Evolutionary conservation across 2,329 filamentous ascomycete species (phyloP), one percentile per base, ranked within the genome.

Genomic region (Claviceps digitariae): DNA sequence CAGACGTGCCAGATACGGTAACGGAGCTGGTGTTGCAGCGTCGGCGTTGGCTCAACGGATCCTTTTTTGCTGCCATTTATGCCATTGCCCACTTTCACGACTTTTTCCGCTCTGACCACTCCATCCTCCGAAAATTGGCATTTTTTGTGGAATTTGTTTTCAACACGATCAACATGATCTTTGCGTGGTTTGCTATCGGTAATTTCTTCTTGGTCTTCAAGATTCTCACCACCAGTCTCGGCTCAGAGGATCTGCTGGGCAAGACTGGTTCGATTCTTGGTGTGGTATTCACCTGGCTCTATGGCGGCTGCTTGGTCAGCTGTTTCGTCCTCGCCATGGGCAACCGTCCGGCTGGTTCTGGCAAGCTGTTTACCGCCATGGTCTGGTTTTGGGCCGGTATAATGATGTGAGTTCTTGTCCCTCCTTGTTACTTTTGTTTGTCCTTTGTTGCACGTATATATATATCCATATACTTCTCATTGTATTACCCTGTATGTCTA

Each of bases 151-250:
- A 98, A 67, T 97, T 96, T 68, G 74, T 86, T 60, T 98, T 96
- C 73, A 90, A 96, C 69, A 93, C 89, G 1, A 78, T 91, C 69
- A 95, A 88, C 76, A 96, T 97, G 88, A 79, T 98, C 64, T 98
- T 97, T 67, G 90, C 93, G 52, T 98, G 93, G 93, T 97, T 98
- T 66, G 89, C 86, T 62, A 93, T 97, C 64, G 87, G 93, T 65
- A 98, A 98, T 73, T 98, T 98, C 78, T 98, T 97, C 79, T 74
- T 98, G 64, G 91, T 98, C 61, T 98, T 98, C 75, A 90, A 90
- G 69, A 97, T 98, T 66, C 74, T 98, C 58, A 97, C 91, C 1
- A 85, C 83, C 12, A 95, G 90, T 63, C 74, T 98, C 59, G 86
- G 88, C 47, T 76, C 79, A 27, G 62, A 72, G 0, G 68, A 78